A percentile compares a stretch with the other conserved stretches of the same genome.
These are phyloP conservation scores for Croton setiger DNA, from an alignment of 441 rosid species.

Conservation along the genomic window DNA sequence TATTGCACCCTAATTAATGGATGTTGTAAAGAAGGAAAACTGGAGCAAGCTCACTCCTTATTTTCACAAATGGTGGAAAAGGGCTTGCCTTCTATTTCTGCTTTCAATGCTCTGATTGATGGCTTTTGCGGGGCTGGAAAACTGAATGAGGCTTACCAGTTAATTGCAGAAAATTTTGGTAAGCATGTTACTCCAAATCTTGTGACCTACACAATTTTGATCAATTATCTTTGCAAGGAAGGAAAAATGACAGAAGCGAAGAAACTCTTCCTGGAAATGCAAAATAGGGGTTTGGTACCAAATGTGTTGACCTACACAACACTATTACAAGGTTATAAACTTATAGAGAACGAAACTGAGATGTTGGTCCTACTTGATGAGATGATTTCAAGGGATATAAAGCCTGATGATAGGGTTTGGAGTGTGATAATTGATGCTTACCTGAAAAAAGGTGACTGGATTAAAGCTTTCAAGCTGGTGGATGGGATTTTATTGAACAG, in stretches of 20 bases:
- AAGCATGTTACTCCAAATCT: slow-evolving; percentile 56
- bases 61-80: slow-evolving; percentile 51
- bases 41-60: slow-evolving; percentile 41
- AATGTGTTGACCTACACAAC: slow-evolving; percentile 61
- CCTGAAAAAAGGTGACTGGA: slow-evolving; percentile 53
- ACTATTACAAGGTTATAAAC: slow-evolving; percentile 51
- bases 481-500: slow-evolving; percentile 50
- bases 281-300: slow-evolving; percentile 55
- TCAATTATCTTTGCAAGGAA: slow-evolving; percentile 66
- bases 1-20: slow-evolving; percentile 57
- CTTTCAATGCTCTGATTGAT: slow-evolving; percentile 59
- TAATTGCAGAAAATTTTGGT: slow-evolving; percentile 46
- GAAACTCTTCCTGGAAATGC: slow-evolving; percentile 54
- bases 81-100: slow-evolving; percentile 52
- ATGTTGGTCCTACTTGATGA: slow-evolving; percentile 56
- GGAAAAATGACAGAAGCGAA: slow-evolving; percentile 66
- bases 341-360: slow-evolving; percentile 44
- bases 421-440: slow-evolving; percentile 50
- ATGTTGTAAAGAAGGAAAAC: slow-evolving; percentile 42
- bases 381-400: slow-evolving; percentile 55
- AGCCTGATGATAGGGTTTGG: slow-evolving; percentile 52
- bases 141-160: slow-evolving; percentile 45
- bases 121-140: slow-evolving; percentile 50
- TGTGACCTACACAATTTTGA: slow-evolving; percentile 65
- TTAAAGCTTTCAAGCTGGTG: slow-evolving; percentile 40